Base-by-base conservation (phyloP, 2,329 filamentous ascomycete genomes). In the Elsinoe batatas region DNA sequence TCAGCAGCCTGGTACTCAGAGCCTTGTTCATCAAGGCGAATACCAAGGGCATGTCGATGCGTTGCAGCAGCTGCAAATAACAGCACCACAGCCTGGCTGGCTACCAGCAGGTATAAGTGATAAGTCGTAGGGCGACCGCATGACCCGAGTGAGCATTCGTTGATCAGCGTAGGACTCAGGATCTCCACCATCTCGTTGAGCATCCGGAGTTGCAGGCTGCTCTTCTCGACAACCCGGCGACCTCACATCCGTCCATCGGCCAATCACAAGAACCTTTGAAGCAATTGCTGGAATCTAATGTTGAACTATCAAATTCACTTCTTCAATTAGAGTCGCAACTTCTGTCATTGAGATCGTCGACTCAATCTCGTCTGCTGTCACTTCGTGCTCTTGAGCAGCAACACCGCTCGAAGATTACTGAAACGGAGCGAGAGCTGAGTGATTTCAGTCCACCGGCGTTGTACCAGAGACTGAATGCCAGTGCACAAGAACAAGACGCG, bases 331-430 rank as follows among this genome's bases (percentile, higher is more conserved):
- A 88, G 67, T 66, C 72, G 0, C 78, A 78, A 58, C 71, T 84
- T 11, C 67, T 71, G 10, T 78, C 78, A 60, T 79, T 85, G 64
- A 85, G 91, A 56, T 78, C 82, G 26, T 76, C 79, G 1, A 86
- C 88, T 0, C 89, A 95, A 66, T 85, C 88, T 3, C 85, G 91
- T 58, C 80, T 97, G 0, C 78, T 97, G 1, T 80, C 88, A 10
- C 82, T 93, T 18, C 87, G 91, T 64, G 87, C 88, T 1, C 80
- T 96, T 13, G 93, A 97, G 72, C 82, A 91, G n/a, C 85, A 91
- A 65, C 97, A 93, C 88, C 82, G 85, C 56, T 81, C 87, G 62
- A 94, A 93, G 69, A 88, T 97, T 69, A 78, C 81, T 1, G 89
- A 93, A 64, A 93, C 95, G 80, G 93, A 97, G 68, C 78, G 82